Base-by-base conservation (phyloP, 768 basidiomycete genomes). In the Rhodotorula kratochvilovae region DNA sequence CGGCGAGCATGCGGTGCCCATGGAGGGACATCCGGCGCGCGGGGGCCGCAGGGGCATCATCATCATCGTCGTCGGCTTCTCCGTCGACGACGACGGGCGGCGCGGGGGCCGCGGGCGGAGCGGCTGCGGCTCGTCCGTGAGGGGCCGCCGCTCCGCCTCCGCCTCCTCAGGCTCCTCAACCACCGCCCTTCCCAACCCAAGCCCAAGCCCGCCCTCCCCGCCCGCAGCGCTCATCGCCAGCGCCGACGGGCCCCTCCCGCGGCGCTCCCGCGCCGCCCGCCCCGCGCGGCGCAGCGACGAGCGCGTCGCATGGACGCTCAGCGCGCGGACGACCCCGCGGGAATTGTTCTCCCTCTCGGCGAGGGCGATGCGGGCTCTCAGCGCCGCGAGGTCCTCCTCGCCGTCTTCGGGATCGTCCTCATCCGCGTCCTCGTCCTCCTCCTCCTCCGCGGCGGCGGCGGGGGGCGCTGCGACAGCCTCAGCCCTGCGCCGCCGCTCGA, bases 1-100 rank as follows among this genome's bases (percentile, higher is more conserved):
- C 70, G 15, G 65, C 70, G 3, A 71, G 62, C 55, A 62, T 29
- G 2, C 70, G 39, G 29, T 63, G 63, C 50, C 63, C 68, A 5
- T 42, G 43, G 10, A 60, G 53, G n/a, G 33, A 39, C 21, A 61
- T 31, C 2, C 63, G 25, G 1, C 58, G n/a, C 19, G 63, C 63
- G 8, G 45, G 42, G 0, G 48, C 48, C 48, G 48, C 39, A 4
- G 17, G 36, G 10, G 29, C 42, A 2, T 45, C 48, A 4, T 55
- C 63, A 3, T 23, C n/a, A 23, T 33, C 57, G 25, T 6, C 36
- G 13, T 12, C 27, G 25, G 36, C 5, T 27, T 39, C 57, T 36
- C 11, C 13, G 12, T 58, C 23, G 27, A 6, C 55, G 55, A 27
- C 33, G 35, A 46, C 19, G 3, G 51, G 27, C 15, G 51, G 17